phyloP scores from a whole-genome alignment of 352 stramenopile species.

The Globisporangium alternatum region DNA sequence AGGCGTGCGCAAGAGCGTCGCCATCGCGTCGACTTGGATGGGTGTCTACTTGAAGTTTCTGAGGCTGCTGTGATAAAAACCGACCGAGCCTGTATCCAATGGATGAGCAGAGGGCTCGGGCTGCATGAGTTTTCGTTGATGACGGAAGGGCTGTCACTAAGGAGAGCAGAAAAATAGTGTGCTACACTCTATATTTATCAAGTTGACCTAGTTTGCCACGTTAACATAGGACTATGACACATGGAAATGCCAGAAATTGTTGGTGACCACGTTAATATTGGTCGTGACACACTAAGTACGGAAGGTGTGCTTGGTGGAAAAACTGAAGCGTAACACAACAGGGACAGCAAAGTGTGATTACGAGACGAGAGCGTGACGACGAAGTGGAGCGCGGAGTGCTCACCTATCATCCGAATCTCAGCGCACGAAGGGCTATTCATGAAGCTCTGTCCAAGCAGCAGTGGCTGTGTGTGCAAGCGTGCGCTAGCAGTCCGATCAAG shows the following conservation, averaged over 20 bases:
- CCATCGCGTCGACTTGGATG: background rate
- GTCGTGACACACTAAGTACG: background rate
- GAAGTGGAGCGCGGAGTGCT: background rate
- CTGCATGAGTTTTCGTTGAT: background rate
- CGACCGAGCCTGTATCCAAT: slow-evolving; percentile 10
- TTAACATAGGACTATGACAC: background rate
- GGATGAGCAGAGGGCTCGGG: slow-evolving; percentile 11
- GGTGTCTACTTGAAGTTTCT: slow-evolving; percentile 18
- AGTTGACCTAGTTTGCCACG: background rate
- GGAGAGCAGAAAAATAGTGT: background rate
- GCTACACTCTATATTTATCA: background rate
- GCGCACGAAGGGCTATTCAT: background rate
- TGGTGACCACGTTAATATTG: too few species aligned
- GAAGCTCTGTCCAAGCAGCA: background rate
- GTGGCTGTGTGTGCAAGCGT: too few species aligned
- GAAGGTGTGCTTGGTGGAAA: background rate
- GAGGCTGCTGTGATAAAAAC: slow-evolving; percentile 9
- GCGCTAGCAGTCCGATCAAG: too few species aligned
- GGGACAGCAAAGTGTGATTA: background rate
- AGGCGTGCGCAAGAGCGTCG: background rate
- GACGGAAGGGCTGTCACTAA: slow-evolving; percentile 14
- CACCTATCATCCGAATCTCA: background rate
- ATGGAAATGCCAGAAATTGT: too few species aligned
- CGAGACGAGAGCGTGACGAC: background rate
- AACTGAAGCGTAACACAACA: background rate